Percentiles rank a stretch among this genome's conserved stretches.
Conservation (phyloP, 352 stramenopile species). For the Blastocystis sp. region DNA sequence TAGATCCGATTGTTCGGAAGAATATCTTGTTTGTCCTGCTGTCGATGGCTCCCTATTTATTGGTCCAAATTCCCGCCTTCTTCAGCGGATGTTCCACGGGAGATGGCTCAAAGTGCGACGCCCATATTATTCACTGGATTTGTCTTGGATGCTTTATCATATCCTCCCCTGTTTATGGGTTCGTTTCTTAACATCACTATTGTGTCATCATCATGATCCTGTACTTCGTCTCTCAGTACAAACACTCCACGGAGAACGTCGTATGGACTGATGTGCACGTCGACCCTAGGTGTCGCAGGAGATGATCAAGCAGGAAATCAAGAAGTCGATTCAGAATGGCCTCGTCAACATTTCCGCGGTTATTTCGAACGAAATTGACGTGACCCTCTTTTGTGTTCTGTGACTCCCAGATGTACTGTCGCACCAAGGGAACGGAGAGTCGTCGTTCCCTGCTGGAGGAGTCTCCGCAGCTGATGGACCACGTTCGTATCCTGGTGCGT, state of each 20-base stretch:
- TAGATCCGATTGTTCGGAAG: constrained; percentile 78
- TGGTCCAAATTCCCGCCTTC: constrained; percentile 74
- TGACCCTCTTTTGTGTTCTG: neutral
- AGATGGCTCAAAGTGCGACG: neutral
- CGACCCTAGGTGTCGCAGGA: neutral
- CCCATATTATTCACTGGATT: neutral
- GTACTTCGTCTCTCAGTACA: constrained; percentile 48
- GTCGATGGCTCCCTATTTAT: constrained; percentile 86
- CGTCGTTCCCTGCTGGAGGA: constrained; percentile 30
- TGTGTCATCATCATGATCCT: neutral
- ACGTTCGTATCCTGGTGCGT: constrained; percentile 81
- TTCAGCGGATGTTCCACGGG: constrained; percentile 10
- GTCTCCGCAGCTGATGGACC: constrained; percentile 39
- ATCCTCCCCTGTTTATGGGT: neutral
- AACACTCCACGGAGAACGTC: constrained; percentile 1
- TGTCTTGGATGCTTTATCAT: neutral
- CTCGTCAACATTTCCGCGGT: constrained; percentile 70
- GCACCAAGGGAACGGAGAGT: neutral
- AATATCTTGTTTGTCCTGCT: constrained; percentile 83
- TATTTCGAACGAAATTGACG: constrained; percentile 67
- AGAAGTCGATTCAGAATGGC: constrained; percentile 67
- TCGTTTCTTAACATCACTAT: constrained; percentile 10
- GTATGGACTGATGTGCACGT: neutral
- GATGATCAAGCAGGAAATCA: constrained; percentile 36
- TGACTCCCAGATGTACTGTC: neutral